A percentile compares a stretch with the other conserved stretches of the same genome.
Evolutionary conservation across 2,329 filamentous ascomycete species (phyloP).

Genomic region (Tympanopsis confertula): DNA sequence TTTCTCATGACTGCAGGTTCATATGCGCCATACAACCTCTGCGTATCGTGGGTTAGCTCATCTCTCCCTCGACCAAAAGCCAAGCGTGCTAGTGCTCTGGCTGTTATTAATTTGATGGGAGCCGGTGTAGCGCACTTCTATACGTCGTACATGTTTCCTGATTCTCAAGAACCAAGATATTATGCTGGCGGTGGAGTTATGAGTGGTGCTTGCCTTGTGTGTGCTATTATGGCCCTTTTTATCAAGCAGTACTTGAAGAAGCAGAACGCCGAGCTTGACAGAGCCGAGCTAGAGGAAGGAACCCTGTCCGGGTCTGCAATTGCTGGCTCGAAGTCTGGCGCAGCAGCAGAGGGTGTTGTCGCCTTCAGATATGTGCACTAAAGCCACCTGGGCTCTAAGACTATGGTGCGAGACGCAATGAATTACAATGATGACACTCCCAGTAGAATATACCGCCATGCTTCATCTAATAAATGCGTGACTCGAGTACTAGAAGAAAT

Average conservation of each 20-base stretch:
- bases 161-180: background rate
- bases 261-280: slow-evolving; percentile 10
- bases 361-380: no score
- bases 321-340: no score
- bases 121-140: slow-evolving; percentile 62
- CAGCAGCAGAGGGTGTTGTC: no score
- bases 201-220: slow-evolving; percentile 11
- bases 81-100: slow-evolving; percentile 48
- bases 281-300: no score
- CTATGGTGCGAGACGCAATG: no score
- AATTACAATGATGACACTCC: no score
- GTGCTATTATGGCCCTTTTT: slow-evolving; percentile 10
- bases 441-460: no score
- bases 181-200: slow-evolving; percentile 14
- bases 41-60: slow-evolving; percentile 65
- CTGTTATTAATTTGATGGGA: slow-evolving; percentile 61
- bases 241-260: slow-evolving; percentile 14
- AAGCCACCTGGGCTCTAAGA: no score
- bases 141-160: slow-evolving; percentile 55
- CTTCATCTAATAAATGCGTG: no score
- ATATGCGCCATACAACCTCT: slow-evolving; percentile 46
- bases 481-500: no score
- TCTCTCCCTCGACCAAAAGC: slow-evolving; percentile 65
- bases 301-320: no score
- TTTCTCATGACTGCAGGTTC: slow-evolving; percentile 49